Percentiles rank a stretch among this genome's conserved stretches.
Evolutionary conservation across 345 rosid species (phyloP).

Genomic region (Eutrema yunnanense): DNA sequence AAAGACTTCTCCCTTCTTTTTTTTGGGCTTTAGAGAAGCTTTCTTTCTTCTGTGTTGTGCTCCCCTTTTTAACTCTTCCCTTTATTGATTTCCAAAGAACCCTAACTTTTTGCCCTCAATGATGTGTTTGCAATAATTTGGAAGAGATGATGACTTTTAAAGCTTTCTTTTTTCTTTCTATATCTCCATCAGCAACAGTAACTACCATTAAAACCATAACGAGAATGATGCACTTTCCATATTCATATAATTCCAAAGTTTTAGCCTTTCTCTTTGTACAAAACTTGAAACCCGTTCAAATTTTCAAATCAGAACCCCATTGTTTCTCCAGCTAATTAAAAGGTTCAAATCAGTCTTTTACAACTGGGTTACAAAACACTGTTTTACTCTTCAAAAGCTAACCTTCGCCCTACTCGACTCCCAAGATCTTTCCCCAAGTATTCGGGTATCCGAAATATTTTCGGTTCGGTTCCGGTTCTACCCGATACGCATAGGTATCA

Average conservation of each 20-base stretch:
- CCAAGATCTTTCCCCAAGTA: no score
- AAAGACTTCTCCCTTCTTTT: background rate
- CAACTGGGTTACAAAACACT: no score
- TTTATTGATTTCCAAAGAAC: background rate
- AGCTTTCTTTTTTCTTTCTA: slow-evolving; percentile 17
- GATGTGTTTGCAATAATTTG: slow-evolving; percentile 21
- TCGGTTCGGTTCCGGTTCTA: no score
- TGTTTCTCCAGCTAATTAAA: slow-evolving; percentile 33
- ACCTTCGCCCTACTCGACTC: no score
- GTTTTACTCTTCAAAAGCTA: no score
- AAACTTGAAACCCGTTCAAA: slow-evolving; percentile 22
- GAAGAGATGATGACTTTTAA: slow-evolving; percentile 9
- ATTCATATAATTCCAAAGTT: slow-evolving; percentile 26
- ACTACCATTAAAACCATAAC: slow-evolving; percentile 25
- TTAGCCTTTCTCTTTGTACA: slow-evolving; percentile 31
- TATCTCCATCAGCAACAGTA: slow-evolving; percentile 25
- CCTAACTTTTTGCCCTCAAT: slow-evolving; percentile 20
- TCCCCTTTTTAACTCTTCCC: background rate
- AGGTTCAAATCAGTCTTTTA: slow-evolving; percentile 8
- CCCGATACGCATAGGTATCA: no score
- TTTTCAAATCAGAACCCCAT: slow-evolving; percentile 20
- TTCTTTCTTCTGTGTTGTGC: slow-evolving; percentile 3
- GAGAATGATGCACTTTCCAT: slow-evolving; percentile 44
- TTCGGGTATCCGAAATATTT: no score
- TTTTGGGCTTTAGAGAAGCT: background rate